Evolutionary conservation across 805 yeast species (phyloP).

Genomic region (Kurtzmaniella fragi): DNA sequence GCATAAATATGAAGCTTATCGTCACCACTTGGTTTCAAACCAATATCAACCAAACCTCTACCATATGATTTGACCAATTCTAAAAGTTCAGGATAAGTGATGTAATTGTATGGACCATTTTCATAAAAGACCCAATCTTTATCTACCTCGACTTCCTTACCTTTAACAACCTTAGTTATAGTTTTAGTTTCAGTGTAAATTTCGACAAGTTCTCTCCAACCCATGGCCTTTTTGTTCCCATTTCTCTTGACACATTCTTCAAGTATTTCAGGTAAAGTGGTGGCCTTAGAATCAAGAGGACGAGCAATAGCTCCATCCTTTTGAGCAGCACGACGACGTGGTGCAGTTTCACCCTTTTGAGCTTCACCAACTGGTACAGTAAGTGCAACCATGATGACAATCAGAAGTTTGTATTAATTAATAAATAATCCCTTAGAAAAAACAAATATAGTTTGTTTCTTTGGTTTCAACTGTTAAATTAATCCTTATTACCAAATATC

Average conservation of each 20-base stretch:
- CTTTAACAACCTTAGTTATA: conserved; percentile 73
- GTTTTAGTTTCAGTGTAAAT: conserved; percentile 71
- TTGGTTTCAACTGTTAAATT: no score
- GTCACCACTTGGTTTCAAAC: conserved; percentile 55
- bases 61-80: conserved; percentile 51
- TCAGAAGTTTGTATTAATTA: no score
- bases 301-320: conserved; percentile 47
- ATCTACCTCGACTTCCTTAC: conserved; percentile 63
- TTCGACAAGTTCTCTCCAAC: conserved; percentile 73
- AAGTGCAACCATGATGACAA: conserved; percentile 15
- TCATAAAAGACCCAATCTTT: conserved; percentile 89
- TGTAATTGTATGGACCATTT: conserved; percentile 63
- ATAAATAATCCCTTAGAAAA: no score
- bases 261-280: conserved; percentile 66
- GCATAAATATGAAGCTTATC: conserved; percentile 82
- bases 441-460: no score
- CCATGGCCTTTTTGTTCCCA: conserved; percentile 56
- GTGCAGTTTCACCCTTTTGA: conserved; percentile 74
- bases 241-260: conserved; percentile 56
- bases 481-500: no score
- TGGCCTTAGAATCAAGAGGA: conserved; percentile 61
- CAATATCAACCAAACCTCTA: conserved; percentile 70
- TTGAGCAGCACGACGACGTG: conserved; percentile 59
- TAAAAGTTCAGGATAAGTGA: conserved; percentile 55
- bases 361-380: conserved; percentile 68